Conservation (phyloP, 176 grass and related monocot species). For the Musa beccarii region DNA sequence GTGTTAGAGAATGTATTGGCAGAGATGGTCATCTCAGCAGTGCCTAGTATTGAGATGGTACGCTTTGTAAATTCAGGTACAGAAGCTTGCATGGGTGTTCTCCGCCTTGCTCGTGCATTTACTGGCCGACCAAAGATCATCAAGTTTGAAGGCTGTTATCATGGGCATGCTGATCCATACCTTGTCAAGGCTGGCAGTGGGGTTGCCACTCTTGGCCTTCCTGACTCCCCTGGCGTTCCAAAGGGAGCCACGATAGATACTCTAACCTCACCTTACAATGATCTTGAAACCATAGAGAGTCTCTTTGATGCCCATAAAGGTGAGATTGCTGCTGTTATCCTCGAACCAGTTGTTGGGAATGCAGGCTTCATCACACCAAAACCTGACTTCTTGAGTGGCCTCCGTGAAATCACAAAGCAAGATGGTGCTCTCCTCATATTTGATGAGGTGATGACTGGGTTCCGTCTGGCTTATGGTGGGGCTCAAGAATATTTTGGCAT, state of each 20-base stretch:
- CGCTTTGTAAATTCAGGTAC: slow-evolving; percentile 98
- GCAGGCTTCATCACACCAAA: slow-evolving; percentile 77
- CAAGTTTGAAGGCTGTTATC: slow-evolving; percentile 98
- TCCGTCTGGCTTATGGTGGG: slow-evolving; percentile 83
- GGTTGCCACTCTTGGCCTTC: slow-evolving; percentile 94
- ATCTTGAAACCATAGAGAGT: slow-evolving; percentile 53
- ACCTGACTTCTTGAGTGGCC: slow-evolving; percentile 52
- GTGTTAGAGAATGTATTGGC: slow-evolving; percentile 76
- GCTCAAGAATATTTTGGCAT: slow-evolving; percentile 97
- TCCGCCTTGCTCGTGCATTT: slow-evolving; percentile 92
- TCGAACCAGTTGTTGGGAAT: slow-evolving; percentile 94
- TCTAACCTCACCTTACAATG: slow-evolving; percentile 83
- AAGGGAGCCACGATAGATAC: slow-evolving; percentile 63
- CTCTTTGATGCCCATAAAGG: slow-evolving; percentile 80
- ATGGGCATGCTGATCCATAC: slow-evolving; percentile 91
- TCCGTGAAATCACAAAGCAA: slow-evolving; percentile 77
- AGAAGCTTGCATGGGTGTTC: slow-evolving; percentile 97
- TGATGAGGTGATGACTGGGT: slow-evolving; percentile 99
- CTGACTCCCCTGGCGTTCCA: slow-evolving; percentile 90
- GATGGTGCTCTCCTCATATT: slow-evolving; percentile 81
- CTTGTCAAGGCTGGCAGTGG: slow-evolving; percentile 98
- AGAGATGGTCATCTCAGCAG: slow-evolving; percentile 88
- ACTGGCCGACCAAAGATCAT: slow-evolving; percentile 75
- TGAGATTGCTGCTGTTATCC: slow-evolving; percentile 74
- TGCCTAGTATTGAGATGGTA: slow-evolving; percentile 92